Base-by-base conservation (phyloP, 2,329 filamentous ascomycete species). In the Pleomassaria siparia region DNA sequence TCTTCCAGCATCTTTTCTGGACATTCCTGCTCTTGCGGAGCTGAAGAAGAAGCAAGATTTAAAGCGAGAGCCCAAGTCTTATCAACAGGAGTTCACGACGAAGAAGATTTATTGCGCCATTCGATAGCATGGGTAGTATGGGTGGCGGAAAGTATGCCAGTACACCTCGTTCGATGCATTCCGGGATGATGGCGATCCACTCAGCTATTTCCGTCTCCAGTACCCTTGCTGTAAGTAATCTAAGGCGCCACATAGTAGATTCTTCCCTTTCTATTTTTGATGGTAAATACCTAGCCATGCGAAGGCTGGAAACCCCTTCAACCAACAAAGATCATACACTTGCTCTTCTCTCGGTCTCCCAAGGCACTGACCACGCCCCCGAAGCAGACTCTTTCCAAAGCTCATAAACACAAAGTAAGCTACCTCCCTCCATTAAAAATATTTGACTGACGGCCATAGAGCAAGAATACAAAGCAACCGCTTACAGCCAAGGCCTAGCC, bases 141-240 rank as follows among this genome's bases (percentile, higher is more conserved):
- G 32, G 32, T 12, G 72, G 72, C 15, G 66, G 68, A 45, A 54
- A 51, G 18, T 60, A 68, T 25, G 67, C 70, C 44, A 77, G 76
- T 52, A 66, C 66, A 24, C 70, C 73, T 9, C 66, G 81, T 15
- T 76, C 71, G 13, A 79, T 81, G 75, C 78, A 81, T 55, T 75
- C 74, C 3, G 77, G 80, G 69, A 80, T 80, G 76, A 80, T 80
- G 76, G 78, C 77, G 22, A 78, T 81, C 58, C 73, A 76, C 56
- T 75, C 74, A 22, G 76, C 77, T 35, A 72, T 80, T 43, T 66
- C 72, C 32, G 67, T 73, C 43, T 77, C 74, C 43, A 73, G 68
- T 54, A 72, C 71, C 40, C 56, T 74, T 60, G 72, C 73, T 42
- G n/a, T n/a, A n/a, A n/a, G n/a, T n/a, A n/a, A n/a, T n/a, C n/a